These are phyloP conservation scores for Excoecaria cochinchinensis DNA, from an alignment of 345 rosid genomes.

Conservation along the genomic window DNA sequence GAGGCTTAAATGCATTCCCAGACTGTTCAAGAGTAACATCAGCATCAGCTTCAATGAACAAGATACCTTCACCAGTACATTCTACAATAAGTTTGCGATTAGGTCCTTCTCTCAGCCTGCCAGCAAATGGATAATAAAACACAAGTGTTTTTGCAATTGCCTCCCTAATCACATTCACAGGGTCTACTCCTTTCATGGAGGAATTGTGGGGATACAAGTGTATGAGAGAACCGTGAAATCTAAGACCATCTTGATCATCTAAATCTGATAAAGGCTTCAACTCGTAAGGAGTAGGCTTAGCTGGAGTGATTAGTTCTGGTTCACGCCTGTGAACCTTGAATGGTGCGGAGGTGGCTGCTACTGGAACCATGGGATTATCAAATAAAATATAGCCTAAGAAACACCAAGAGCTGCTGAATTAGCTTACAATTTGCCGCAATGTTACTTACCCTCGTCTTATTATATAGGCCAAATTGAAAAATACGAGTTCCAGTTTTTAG, in stretches of 20 bases:
- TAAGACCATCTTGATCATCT: conserved; percentile 24
- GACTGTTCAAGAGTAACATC: background rate
- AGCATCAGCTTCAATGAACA: conserved; percentile 19
- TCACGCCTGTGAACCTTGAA: conserved; percentile 23
- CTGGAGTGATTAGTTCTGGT: conserved; percentile 24
- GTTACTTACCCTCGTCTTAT: no score
- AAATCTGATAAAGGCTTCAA: conserved; percentile 22
- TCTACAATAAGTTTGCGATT: conserved; percentile 11
- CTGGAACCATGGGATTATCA: no score
- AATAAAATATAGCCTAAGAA: no score
- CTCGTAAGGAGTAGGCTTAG: conserved; percentile 24
- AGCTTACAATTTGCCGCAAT: no score
- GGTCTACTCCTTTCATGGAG: conserved; percentile 23
- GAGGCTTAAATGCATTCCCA: background rate
- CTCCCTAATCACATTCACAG: conserved; percentile 12
- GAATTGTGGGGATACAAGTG: conserved; percentile 2
- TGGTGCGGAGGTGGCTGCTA: no score
- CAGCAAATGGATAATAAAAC: conserved; percentile 26
- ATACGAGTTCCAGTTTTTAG: no score
- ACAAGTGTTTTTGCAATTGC: conserved; percentile 19
- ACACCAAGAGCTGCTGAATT: no score
- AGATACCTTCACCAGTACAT: conserved; percentile 2
- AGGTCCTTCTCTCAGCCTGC: conserved; percentile 26
- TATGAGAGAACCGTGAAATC: conserved; percentile 16
- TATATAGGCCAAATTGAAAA: no score